phyloP scores from a whole-genome alignment of 768 basidiomycete species.

The Pisolithus sp. region DNA sequence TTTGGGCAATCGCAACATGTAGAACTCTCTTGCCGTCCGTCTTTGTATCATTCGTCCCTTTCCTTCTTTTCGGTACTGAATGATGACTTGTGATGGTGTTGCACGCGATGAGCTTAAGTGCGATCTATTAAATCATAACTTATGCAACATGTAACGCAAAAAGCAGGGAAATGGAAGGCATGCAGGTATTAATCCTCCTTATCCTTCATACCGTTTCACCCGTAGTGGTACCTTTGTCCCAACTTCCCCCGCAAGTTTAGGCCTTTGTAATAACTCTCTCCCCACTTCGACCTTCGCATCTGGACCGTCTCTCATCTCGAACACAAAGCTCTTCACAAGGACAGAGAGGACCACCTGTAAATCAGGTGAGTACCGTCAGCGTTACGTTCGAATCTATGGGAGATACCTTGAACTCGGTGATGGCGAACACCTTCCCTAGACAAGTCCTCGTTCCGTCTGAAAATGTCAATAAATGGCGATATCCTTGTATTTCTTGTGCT shows the following conservation, averaged over 20 bases:
- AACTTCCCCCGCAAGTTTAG: constrained; percentile 11
- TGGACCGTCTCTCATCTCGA: constrained; percentile 32
- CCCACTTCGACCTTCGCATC: constrained; percentile 6
- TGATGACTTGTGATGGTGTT: too few relatives aligned
- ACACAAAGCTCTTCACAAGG: constrained; percentile 36
- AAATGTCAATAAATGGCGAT: constrained; percentile 47
- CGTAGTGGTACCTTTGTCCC: constrained; percentile 20
- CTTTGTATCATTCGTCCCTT: too few relatives aligned
- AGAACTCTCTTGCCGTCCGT: too few relatives aligned
- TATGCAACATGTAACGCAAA: too few relatives aligned
- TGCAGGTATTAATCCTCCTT: neutral
- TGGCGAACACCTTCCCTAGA: constrained; percentile 42
- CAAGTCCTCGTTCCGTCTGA: constrained; percentile 47
- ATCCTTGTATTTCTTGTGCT: constrained; percentile 40
- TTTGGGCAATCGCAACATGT: too few relatives aligned
- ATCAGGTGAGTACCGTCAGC: neutral
- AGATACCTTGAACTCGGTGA: constrained; percentile 29
- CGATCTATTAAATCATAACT: too few relatives aligned
- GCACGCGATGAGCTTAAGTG: too few relatives aligned
- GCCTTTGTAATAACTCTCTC: constrained; percentile 4
- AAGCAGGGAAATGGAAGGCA: too few relatives aligned
- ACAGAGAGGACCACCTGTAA: constrained; percentile 38
- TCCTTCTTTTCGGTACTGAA: too few relatives aligned
- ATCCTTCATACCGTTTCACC: constrained; percentile 8
- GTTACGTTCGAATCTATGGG: neutral